Percentiles rank a stretch among this genome's conserved stretches.
phyloP scores from a whole-genome alignment of 202 grass and related monocot species.

The Tripidium arundinaceum region DNA sequence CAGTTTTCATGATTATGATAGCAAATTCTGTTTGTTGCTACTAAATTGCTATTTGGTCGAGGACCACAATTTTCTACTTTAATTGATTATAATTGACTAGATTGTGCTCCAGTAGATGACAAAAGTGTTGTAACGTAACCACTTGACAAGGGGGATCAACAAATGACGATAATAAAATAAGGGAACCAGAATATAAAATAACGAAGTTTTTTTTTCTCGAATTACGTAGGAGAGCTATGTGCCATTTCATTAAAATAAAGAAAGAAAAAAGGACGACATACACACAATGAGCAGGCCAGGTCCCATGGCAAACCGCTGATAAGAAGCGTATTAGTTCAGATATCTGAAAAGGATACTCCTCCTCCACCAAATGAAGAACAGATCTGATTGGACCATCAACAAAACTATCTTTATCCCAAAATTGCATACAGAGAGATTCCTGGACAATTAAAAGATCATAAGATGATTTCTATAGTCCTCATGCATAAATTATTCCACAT shows the following conservation, averaged over 20 bases:
- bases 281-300: slow-evolving; percentile 90
- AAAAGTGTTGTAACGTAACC: neutral
- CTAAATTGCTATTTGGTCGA: neutral
- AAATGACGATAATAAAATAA: neutral
- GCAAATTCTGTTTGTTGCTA: too few relatives aligned
- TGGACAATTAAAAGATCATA: slow-evolving; percentile 36
- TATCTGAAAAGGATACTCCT: slow-evolving; percentile 76
- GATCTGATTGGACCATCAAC: slow-evolving; percentile 90
- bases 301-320: slow-evolving; percentile 80
- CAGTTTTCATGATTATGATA: too few relatives aligned
- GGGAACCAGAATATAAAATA: neutral
- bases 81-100: neutral
- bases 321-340: slow-evolving; percentile 64
- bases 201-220: neutral
- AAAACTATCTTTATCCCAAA: slow-evolving; percentile 93
- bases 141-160: neutral
- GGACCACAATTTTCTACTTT: neutral
- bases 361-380: slow-evolving; percentile 79
- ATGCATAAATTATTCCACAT: slow-evolving; percentile 19
- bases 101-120: neutral
- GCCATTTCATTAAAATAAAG: neutral
- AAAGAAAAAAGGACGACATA: slow-evolving; percentile 41
- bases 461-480: neutral
- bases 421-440: slow-evolving; percentile 93
- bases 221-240: neutral